Percentiles rank a stretch among this genome's conserved stretches.
Conservation (phyloP, 2,329 filamentous ascomycete genomes). For the Macroventuria anomochaeta region DNA sequence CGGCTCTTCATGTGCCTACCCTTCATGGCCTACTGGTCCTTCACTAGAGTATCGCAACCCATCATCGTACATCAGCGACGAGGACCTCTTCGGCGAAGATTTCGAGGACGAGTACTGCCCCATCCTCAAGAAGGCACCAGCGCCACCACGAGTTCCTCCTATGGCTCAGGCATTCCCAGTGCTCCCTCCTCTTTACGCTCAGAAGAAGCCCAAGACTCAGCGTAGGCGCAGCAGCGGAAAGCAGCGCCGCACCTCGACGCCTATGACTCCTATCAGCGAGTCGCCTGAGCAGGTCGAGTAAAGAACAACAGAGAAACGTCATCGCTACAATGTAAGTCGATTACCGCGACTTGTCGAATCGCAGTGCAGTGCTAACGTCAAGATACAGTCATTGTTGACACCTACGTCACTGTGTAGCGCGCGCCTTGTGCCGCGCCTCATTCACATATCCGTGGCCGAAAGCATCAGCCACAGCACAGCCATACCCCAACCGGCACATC, state of each 20-base stretch:
- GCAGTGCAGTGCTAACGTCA: conserved; percentile 22
- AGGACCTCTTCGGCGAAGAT: conserved; percentile 50
- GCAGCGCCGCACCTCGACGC: conserved; percentile 49
- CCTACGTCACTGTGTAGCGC: conserved; percentile 20
- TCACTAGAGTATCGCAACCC: conserved; percentile 48
- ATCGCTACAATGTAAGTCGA: conserved; percentile 25
- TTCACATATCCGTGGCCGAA: conserved; percentile 14
- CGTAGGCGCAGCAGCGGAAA: conserved; percentile 51
- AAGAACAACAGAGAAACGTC: conserved; percentile 16
- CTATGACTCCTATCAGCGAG: conserved; percentile 53
- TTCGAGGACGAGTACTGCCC: conserved; percentile 43
- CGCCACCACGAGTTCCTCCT: conserved; percentile 47
- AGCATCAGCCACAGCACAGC: conserved; percentile 2
- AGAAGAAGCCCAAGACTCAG: conserved; percentile 51
- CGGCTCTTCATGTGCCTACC: conserved; percentile 49
- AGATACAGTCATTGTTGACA: conserved; percentile 26
- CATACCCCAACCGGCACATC: neutral
- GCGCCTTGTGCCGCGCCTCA: conserved; percentile 18
- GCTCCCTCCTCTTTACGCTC: conserved; percentile 49
- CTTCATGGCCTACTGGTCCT: conserved; percentile 49
- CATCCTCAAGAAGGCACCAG: conserved; percentile 49
- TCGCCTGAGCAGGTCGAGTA: conserved; percentile 49
- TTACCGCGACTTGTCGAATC: conserved; percentile 4
- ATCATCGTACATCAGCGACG: conserved; percentile 52
- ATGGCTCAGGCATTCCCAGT: conserved; percentile 47